Base-by-base conservation (phyloP, 2,329 filamentous ascomycete species). In the Fusarium heterosporum region DNA sequence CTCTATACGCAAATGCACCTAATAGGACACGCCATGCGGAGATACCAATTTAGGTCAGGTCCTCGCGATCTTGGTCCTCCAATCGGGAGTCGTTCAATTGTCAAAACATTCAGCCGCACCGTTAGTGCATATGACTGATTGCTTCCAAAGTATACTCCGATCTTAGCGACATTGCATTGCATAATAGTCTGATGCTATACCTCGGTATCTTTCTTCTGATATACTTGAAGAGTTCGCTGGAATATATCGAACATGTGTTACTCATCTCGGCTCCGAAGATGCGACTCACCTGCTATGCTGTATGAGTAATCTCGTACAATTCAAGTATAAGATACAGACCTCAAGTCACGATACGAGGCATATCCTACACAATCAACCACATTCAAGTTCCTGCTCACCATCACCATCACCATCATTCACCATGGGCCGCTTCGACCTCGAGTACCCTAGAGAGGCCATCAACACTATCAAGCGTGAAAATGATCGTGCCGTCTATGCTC, bases 391-490 rank as follows among this genome's bases (percentile, higher is more conserved):
- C 11, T 12, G 22, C 22, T 22, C 22, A 22, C 22, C 22, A 41
- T 25, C 16, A 11, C 26, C 43, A 46, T 25, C 14, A 45, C 6
- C 13, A 34, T 43, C 28, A 49, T 13, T 34, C 64, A 53, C 26
- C 60, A 79, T 79, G 78, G 77, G 77, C 34, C 77, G 77, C 55
- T 72, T 76, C 67, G 72, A 74, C 46, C 80, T 88, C 14, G 81
- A 86, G 65, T 92, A 92, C 67, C 89, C 89, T 45, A 90, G 88
- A 73, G 82, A 85, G 70, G 78, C 83, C 28, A 82, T 83, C 70
- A 91, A 89, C 78, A 90, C 86, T 26, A 85, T 92, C 66, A 91
- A 91, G 69, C 85, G 90, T 26, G 86, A 90, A 71, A 86, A 86
- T 70, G 81, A 86, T 62, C 83, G 87, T 79, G 90, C 87, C 48